phyloP scores from a whole-genome alignment of 2,329 filamentous ascomycete genomes.

The Zymoseptoria crescenta region DNA sequence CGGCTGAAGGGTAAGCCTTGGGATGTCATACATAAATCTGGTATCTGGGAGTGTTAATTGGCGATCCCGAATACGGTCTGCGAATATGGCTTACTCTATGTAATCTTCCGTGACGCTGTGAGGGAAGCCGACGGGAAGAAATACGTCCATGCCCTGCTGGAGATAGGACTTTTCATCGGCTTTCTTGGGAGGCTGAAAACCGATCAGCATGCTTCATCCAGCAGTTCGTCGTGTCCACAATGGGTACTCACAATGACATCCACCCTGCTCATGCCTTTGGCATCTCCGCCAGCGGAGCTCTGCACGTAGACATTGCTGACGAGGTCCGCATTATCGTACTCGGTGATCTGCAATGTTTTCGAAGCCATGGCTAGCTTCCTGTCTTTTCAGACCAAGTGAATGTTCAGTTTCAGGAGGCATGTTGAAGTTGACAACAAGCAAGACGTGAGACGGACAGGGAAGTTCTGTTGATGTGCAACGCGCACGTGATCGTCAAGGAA shows the following conservation, averaged over 20 bases:
- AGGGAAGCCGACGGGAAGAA: slow-evolving; percentile 81
- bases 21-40: slow-evolving; percentile 55
- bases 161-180: slow-evolving; percentile 21
- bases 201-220: slow-evolving; percentile 5
- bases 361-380: slow-evolving; percentile 4
- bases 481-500: not conserved
- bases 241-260: slow-evolving; percentile 38
- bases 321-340: slow-evolving; percentile 42
- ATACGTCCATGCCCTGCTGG: slow-evolving; percentile 55
- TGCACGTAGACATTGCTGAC: slow-evolving; percentile 44
- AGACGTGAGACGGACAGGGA: not conserved
- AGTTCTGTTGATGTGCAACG: not conserved
- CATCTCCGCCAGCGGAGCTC: slow-evolving; percentile 22
- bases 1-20: not conserved
- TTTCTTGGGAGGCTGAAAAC: slow-evolving; percentile 6
- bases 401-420: not conserved
- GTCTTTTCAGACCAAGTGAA: not conserved
- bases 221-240: not conserved
- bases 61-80: not conserved
- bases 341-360: slow-evolving; percentile 22
- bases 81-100: slow-evolving; percentile 53
- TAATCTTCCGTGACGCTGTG: slow-evolving; percentile 82
- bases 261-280: slow-evolving; percentile 30
- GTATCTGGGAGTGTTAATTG: slow-evolving; percentile 41
- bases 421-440: not conserved